Conservation (phyloP, 352 stramenopile species). For the Aphanomyces stellatus region DNA sequence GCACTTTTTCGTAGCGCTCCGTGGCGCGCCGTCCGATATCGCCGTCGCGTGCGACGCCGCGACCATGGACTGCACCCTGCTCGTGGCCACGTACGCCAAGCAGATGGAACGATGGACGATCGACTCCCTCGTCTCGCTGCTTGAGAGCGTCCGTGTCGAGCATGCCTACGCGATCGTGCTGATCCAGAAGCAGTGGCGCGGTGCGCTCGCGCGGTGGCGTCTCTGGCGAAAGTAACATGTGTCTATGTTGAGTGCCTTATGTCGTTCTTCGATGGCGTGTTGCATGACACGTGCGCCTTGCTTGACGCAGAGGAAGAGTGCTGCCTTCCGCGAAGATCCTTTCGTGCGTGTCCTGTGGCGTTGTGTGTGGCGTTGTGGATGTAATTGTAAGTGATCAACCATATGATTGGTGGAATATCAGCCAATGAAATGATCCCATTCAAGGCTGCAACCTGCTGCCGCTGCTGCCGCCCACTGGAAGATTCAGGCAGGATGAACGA, state of each 20-base stretch:
- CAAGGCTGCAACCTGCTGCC: too few relatives aligned
- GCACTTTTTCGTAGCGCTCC: not conserved
- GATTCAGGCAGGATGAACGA: slow-evolving; percentile 32
- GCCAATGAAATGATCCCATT: not conserved
- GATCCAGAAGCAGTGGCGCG: slow-evolving; percentile 18
- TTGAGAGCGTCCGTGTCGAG: slow-evolving; percentile 3
- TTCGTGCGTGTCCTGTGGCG: too few relatives aligned
- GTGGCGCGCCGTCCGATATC: not conserved
- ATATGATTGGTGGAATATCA: too few relatives aligned
- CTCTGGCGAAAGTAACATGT: not conserved
- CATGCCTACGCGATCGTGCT: slow-evolving; percentile 4
- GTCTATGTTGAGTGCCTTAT: too few relatives aligned
- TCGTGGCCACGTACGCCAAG: not conserved
- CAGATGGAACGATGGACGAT: slow-evolving; percentile 10
- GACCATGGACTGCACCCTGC: not conserved
- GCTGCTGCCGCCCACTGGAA: not conserved
- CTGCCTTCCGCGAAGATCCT: too few relatives aligned
- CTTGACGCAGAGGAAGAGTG: too few relatives aligned
- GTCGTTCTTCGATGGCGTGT: too few relatives aligned
- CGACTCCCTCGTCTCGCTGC: not conserved
- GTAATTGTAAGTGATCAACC: too few relatives aligned
- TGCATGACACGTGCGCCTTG: too few relatives aligned
- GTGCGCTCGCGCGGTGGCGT: not conserved
- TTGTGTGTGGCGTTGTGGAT: too few relatives aligned
- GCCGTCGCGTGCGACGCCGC: not conserved